Conservation (phyloP, 352 stramenopile species). For the Pythium periplocum region DNA sequence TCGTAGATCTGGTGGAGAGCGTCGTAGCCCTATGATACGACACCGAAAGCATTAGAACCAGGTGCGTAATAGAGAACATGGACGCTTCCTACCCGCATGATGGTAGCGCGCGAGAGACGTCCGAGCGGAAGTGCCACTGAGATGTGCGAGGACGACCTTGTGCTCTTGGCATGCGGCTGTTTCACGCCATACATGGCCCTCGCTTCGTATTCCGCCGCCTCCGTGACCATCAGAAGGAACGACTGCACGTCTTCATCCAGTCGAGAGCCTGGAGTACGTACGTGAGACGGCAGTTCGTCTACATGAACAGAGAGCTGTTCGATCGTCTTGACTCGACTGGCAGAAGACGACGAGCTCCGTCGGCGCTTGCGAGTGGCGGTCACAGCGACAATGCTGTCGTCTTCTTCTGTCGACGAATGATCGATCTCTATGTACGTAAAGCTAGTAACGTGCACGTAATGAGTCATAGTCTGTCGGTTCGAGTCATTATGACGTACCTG, state of each 20-base stretch:
- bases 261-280: constrained; percentile 26
- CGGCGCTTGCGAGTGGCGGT: constrained; percentile 5
- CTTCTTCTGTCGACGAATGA: constrained; percentile 25
- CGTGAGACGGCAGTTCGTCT: constrained; percentile 12
- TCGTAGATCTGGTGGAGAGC: constrained; percentile 57
- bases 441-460: constrained; percentile 14
- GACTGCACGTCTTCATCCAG: constrained; percentile 42
- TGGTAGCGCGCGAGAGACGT: constrained; percentile 5
- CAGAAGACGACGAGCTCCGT: background rate
- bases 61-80: background rate
- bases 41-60: constrained; percentile 2
- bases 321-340: constrained; percentile 4
- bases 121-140: constrained; percentile 1
- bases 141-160: constrained; percentile 14
- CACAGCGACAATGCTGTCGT: background rate
- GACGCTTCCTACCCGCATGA: constrained; percentile 37
- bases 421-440: constrained; percentile 71
- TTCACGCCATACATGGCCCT: no score
- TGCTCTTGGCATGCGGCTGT: no score
- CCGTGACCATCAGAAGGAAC: constrained; percentile 41
- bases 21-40: constrained; percentile 41
- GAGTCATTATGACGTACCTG: constrained; percentile 13
- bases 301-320: constrained; percentile 5
- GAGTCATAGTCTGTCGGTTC: background rate
- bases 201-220: constrained; percentile 8